Evolutionary conservation across 1,139 yeast species (phyloP).

Genomic region (Diutina siamensis): DNA sequence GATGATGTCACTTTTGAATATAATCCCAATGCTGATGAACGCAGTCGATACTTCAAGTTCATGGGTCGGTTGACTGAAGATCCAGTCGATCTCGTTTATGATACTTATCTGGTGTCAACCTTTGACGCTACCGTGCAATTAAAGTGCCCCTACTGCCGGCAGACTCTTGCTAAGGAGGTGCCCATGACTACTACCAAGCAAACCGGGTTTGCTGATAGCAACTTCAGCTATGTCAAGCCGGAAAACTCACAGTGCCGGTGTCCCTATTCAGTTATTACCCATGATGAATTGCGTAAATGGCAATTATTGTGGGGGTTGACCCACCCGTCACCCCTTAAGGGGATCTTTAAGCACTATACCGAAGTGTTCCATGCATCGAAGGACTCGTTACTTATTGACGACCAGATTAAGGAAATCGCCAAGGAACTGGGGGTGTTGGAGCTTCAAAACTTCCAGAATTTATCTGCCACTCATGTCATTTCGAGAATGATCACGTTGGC

Average conservation of each 20-base stretch:
- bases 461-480: not conserved
- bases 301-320: slow-evolving; percentile 4
- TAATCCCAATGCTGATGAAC: not conserved
- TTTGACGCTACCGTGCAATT: not conserved
- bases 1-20: slow-evolving; percentile 1
- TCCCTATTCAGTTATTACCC: not conserved
- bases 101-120: not conserved
- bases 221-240: not conserved
- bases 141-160: slow-evolving; percentile 4
- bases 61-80: slow-evolving; percentile 4
- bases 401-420: slow-evolving; percentile 3
- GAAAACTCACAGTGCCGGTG: not conserved
- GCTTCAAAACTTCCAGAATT: not conserved
- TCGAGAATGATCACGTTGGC: slow-evolving; percentile 1
- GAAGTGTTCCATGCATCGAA: slow-evolving; percentile 5
- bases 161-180: not conserved
- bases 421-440: slow-evolving; percentile 2
- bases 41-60: slow-evolving; percentile 3
- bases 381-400: slow-evolving; percentile 3
- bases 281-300: slow-evolving; percentile 4
- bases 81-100: not conserved
- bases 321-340: slow-evolving; percentile 5
- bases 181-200: not conserved
- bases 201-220: not conserved
- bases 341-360: slow-evolving; percentile 3